These are phyloP conservation scores for Penicillium manginii DNA, from an alignment of 495 filamentous ascomycete species.

Conservation along the genomic window DNA sequence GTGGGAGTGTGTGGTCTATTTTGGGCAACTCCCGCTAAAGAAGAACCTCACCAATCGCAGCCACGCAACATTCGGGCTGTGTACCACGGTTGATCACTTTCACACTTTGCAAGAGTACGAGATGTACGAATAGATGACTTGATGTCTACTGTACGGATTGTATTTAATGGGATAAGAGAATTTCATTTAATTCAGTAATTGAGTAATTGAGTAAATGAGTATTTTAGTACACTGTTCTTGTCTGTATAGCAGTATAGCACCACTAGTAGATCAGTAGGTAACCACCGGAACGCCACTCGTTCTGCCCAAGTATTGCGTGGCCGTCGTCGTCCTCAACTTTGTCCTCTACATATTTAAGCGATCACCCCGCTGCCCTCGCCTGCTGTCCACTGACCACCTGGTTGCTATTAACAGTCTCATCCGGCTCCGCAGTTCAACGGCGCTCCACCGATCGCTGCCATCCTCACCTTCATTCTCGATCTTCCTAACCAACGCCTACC, in stretches of 20 bases:
- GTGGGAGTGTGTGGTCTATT: neutral
- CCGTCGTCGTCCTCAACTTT: conserved; percentile 33
- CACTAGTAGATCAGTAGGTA: no score
- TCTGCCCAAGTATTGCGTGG: conserved; percentile 34
- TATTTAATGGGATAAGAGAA: no score
- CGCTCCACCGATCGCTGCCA: conserved; percentile 10
- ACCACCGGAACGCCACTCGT: neutral
- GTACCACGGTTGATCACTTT: conserved; percentile 12
- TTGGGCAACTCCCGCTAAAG: conserved; percentile 5
- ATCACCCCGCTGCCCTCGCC: conserved; percentile 3
- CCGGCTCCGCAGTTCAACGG: conserved; percentile 7
- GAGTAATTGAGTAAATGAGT: no score
- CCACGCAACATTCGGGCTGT: conserved; percentile 7
- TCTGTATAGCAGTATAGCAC: no score
- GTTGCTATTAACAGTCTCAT: no score
- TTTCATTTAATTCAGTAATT: neutral
- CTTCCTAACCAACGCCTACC: neutral
- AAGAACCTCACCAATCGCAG: conserved; percentile 27
- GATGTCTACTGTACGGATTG: no score
- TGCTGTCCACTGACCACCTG: neutral
- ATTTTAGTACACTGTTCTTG: no score
- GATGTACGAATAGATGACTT: no score
- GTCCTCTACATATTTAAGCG: conserved; percentile 26
- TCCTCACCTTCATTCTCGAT: conserved; percentile 2
- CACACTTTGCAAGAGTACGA: neutral